Base-by-base conservation (phyloP, 371 early-diverging fungal genomes). In the Batkoa obscura region DNA sequence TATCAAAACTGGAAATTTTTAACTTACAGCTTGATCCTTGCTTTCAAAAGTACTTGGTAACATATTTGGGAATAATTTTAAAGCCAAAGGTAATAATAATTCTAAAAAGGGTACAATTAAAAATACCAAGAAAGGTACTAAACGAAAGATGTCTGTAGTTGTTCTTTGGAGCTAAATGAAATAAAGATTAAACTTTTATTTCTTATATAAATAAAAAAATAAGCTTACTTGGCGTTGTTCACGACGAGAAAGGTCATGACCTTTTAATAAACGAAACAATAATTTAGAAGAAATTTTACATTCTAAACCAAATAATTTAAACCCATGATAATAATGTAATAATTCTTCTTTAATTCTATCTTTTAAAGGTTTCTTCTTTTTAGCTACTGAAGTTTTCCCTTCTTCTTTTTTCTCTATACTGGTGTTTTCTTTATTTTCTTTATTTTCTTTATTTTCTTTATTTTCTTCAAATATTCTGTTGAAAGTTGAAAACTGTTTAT, bases 1-100 rank as follows among this genome's bases (percentile, higher is more conserved):
- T 85, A 67, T 41, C 49, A 32, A 15, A 35, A 32, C 32, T 46
- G 46, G 30, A 47, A 33, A 56, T 12, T 32, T 42, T 23, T 9
- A 10, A 50, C 50, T 63, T 65, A 78, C 81, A 67, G 74, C 84
- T 59, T 78, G 76, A 61, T 75, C 84, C 67, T 89, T 86, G 77
- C 83, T 81, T 67, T 90, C 91, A 67, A 88, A 97, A 2, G 97
- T 94, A 58, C 85, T 84, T 2, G 97, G 97, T 41, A 97, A 68
- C 89, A 97, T 90, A 64, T 90, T 86, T 37, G 97, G 97, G 81
- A 94, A 97, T 48, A 97, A 67, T 65, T 88, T 86, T 37, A 97
- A 70, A 10, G 88, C 79, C 23, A 97, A 78, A 2, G 97, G 97
- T 31, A 97, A 66, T 30, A 89, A 68, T 10, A 97, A 73, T 69